A percentile compares a stretch with the other conserved stretches of the same genome.
These are phyloP conservation scores for Dryas octopetala DNA, from an alignment of 306 rosid species.

Conservation along the genomic window DNA sequence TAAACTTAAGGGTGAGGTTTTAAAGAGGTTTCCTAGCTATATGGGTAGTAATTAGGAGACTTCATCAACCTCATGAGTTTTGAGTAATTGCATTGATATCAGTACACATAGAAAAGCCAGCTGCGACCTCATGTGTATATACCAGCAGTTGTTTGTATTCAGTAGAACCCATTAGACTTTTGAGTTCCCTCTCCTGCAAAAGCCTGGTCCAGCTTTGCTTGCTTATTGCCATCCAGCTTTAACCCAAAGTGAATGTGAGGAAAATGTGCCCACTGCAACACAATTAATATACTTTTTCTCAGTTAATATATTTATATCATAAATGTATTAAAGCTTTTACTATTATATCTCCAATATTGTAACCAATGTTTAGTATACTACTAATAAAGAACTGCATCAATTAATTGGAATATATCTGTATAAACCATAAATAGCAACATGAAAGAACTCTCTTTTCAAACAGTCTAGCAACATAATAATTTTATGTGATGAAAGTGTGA, in stretches of 20 bases:
- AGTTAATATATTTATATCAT: not conserved
- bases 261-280: slow-evolving; percentile 97
- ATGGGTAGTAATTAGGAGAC: slow-evolving; percentile 28
- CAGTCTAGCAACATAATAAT: no score
- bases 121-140: not conserved
- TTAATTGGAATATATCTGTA: no score
- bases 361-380: no score
- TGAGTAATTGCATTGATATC: not conserved
- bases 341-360: not conserved
- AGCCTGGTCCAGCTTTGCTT: slow-evolving; percentile 55
- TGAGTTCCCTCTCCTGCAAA: slow-evolving; percentile 50
- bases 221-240: slow-evolving; percentile 79
- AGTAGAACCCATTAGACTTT: slow-evolving; percentile 64
- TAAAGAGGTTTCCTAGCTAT: slow-evolving; percentile 35
- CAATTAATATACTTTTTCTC: not conserved
- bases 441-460: no score
- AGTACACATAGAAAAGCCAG: not conserved
- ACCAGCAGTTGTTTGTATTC: not conserved
- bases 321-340: not conserved
- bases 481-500: no score
- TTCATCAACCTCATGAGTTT: slow-evolving; percentile 42
- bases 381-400: no score
- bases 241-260: slow-evolving; percentile 94
- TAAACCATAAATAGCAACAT: no score
- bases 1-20: slow-evolving; percentile 33